Base-by-base conservation (phyloP, 2,329 filamentous ascomycete genomes). In the Aphanoascus verrucosus region DNA sequence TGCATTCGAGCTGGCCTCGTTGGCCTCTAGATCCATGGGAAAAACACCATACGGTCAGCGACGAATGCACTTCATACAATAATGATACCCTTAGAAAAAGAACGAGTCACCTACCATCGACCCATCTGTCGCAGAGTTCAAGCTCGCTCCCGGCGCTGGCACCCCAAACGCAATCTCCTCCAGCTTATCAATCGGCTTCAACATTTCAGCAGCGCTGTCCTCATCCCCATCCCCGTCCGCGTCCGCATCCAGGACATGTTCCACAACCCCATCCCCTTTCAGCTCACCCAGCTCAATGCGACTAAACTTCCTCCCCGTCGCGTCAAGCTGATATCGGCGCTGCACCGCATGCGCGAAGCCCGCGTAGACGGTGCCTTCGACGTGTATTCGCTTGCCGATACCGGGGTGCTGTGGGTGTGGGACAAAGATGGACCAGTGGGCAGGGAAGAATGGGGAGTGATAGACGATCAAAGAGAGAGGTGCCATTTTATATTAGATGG, bases 341-440 rank as follows among this genome's bases (percentile, higher is more conserved):
- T 58, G 53, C 46, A 58, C 57, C 15, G 57, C 54, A 28, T 55
- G 56, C 11, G 49, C 46, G 37, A 53, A 58, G 1, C 54, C 57
- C 4, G 49, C 57, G 41, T 44, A 42, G 37, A 44, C 42, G 17
- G 41, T 56, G 1, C 57, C 54, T 20, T 55, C 47, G 15, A 58
- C 56, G 43, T 56, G 57, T 17, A 59, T 56, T 8, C 49, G 31
- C 54, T 55, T 60, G 47, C 57, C 53, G 7, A 45, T 41, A 11
- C 31, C 32, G 12, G 40, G 40, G 8, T 23, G 12, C 14, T 14
- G 14, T 6, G 43, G 38, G 19, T 45, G 19, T 7, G 50, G 2
- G n/a, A 47, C 34, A 34, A 53, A 53, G 11, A 53, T 32, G 15
- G 50, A 53, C 41, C 42, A 53, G 42, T 53, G 50, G 4, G 50